Evolutionary conservation across 257 asterid genomes (phyloP).

Genomic region (Haberlea rhodopensis): DNA sequence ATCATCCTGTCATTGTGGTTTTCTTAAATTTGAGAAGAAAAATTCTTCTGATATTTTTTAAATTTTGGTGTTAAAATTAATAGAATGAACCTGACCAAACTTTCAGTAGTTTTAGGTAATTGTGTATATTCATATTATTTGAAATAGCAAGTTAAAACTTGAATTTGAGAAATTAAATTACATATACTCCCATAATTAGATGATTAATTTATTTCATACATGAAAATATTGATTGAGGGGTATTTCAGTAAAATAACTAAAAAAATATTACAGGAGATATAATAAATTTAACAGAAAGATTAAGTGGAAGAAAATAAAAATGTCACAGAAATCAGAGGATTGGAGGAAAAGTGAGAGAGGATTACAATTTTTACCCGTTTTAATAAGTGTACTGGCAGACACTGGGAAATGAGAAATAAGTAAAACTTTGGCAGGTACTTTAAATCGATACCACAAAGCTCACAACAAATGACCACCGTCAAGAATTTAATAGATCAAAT

Average conservation of each 20-base stretch:
- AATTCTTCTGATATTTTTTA: too few relatives aligned
- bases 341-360: not conserved
- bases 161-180: too few relatives aligned
- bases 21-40: not conserved
- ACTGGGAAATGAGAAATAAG: not conserved
- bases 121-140: too few relatives aligned
- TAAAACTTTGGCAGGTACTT: conserved; percentile 1
- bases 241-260: too few relatives aligned
- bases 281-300: too few relatives aligned
- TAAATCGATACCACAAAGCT: not conserved
- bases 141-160: not conserved
- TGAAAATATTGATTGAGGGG: not conserved
- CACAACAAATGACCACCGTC: too few relatives aligned
- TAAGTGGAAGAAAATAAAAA: not conserved
- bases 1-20: not conserved
- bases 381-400: not conserved
- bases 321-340: too few relatives aligned
- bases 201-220: not conserved
- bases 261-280: too few relatives aligned
- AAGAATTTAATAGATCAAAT: conserved; percentile 17
- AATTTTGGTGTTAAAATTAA: not conserved
- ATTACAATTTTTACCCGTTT: too few relatives aligned
- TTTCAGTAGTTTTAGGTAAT: not conserved
- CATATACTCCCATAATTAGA: not conserved
- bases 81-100: not conserved